A percentile compares a stretch with the other conserved stretches of the same genome.
Evolutionary conservation across 345 rosid species (phyloP).

Genomic region (Acer saccharum): DNA sequence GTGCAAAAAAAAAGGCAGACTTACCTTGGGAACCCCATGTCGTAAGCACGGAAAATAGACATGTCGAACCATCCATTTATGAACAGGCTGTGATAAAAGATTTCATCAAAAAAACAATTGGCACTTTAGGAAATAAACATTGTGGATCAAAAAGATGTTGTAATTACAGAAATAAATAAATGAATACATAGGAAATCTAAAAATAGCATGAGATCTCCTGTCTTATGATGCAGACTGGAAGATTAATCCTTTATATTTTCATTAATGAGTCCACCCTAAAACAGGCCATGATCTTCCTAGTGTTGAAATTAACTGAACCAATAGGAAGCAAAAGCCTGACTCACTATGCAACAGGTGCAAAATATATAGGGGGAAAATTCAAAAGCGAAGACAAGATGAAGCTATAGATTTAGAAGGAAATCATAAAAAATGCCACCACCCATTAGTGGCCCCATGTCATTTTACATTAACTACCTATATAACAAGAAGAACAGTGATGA

Average conservation of each 20-base stretch:
- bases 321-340: slow-evolving; percentile 2
- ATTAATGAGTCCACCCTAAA: neutral
- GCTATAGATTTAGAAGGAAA: neutral
- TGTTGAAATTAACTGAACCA: neutral
- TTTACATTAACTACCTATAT: neutral
- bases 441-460: neutral
- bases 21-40: slow-evolving; percentile 76
- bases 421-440: neutral
- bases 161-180: neutral
- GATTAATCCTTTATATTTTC: neutral
- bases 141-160: neutral
- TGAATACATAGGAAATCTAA: neutral
- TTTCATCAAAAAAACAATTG: slow-evolving; percentile 21
- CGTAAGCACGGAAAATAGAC: slow-evolving; percentile 90
- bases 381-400: neutral
- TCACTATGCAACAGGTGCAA: neutral
- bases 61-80: slow-evolving; percentile 99
- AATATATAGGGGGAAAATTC: too few relatives aligned
- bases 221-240: neutral
- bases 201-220: neutral
- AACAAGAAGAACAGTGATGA: neutral
- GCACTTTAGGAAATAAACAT: neutral
- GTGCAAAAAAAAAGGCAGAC: slow-evolving; percentile 8
- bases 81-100: slow-evolving; percentile 80
- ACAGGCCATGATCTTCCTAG: neutral